Conservation (phyloP, 2,329 filamentous ascomycete genomes). For the Pseudocercospora pini-densiflorae region DNA sequence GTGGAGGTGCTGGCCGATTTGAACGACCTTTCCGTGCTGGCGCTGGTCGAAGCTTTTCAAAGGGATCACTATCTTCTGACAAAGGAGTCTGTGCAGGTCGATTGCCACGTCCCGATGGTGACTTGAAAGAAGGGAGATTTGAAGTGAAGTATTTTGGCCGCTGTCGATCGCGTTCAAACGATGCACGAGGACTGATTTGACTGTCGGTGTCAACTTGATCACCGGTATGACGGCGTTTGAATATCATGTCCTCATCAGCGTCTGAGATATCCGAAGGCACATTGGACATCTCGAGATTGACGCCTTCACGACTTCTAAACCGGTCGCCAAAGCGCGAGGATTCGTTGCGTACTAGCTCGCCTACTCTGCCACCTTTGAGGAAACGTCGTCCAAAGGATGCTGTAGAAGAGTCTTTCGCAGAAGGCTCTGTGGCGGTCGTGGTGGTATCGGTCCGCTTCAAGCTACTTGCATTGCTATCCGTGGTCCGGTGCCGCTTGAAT, state of each 20-base stretch:
- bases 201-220: slow-evolving; percentile 32
- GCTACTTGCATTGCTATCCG: slow-evolving; percentile 55
- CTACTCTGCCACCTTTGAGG: slow-evolving; percentile 77
- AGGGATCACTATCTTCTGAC: slow-evolving; percentile 43
- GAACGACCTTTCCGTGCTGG: slow-evolving; percentile 31
- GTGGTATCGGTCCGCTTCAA: slow-evolving; percentile 35
- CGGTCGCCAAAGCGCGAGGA: slow-evolving; percentile 65
- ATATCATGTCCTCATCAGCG: slow-evolving; percentile 47
- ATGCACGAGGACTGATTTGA: slow-evolving; percentile 44
- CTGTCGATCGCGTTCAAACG: slow-evolving; percentile 40
- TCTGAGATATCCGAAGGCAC: slow-evolving; percentile 54
- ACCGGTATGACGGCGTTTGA: slow-evolving; percentile 19
- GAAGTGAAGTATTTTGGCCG: slow-evolving; percentile 49
- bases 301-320: slow-evolving; percentile 59
- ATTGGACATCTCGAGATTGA: slow-evolving; percentile 33
- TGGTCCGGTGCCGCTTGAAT: slow-evolving; percentile 41
- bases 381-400: slow-evolving; percentile 66
- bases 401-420: slow-evolving; percentile 49
- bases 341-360: slow-evolving; percentile 71
- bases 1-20: slow-evolving; percentile 53
- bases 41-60: slow-evolving; percentile 45
- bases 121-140: slow-evolving; percentile 58
- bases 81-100: slow-evolving; percentile 17
- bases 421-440: slow-evolving; percentile 13
- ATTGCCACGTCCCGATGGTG: slow-evolving; percentile 44